Evolutionary conservation across 352 stramenopile genomes (phyloP), one percentile per base, ranked within the genome.

Genomic region (Saprolegnia diclina): DNA sequence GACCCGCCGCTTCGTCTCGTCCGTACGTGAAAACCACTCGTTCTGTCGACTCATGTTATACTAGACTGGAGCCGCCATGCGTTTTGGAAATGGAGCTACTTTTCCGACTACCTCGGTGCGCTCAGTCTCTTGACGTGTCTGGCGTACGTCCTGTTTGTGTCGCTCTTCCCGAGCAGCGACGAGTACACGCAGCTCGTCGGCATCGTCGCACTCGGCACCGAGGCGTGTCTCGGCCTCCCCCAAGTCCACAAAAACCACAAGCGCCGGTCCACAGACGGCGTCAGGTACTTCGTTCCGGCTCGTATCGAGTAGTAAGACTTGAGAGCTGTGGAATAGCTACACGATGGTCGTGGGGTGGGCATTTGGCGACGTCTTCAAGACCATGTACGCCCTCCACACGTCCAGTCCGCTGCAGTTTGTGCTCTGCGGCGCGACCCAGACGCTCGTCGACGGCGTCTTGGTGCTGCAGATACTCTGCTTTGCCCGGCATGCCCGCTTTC

Each of bases 351-450:
- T 57, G 22, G 52, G 52, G 32, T 57, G 52, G 52, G 32, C 52
- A 14, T 38, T 57, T 16, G 52, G 52, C 22, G 52, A 57, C 32
- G 52, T 57, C 32, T 57, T 57, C 32, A 57, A 57, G 52, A 57
- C 52, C 7, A 16, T 57, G 32, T 57, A 57, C 32, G 9, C 52
- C 7, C 7, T 57, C 22, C 9, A 7, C 7, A 16, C 16, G 7
- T 7, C 32, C 22, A 16, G 9, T 7, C 52, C 52, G 32, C 52
- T 16, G 52, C 52, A 57, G 32, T 57, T 57, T 16, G 22, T 57
- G 7, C 32, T 57, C 22, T 57, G 52, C 32, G 52, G 52, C 22
- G 52, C 52, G 22, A 57, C 32, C 7, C 52, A 57, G 32, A 57
- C 32, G 7, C 22, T 38, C 32, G 52, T 57, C 32, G 52, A 57